Base-by-base conservation (phyloP, 2,329 filamentous ascomycete species). In the Ophiosphaerella narmari region DNA sequence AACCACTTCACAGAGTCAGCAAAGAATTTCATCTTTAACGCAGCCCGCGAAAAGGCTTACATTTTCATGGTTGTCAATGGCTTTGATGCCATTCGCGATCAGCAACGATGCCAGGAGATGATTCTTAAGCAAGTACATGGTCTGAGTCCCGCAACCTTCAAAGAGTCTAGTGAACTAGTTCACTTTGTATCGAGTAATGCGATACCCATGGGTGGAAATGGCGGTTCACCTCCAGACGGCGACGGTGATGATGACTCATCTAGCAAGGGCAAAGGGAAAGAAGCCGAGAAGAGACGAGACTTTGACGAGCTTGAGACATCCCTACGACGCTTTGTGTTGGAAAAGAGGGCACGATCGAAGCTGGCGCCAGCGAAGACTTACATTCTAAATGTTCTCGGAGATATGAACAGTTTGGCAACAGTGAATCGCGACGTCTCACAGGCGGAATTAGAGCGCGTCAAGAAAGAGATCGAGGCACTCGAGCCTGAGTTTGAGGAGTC, bases 51-150 rank as follows among this genome's bases (percentile, higher is more conserved):
- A 69, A 99, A 99, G 75, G 93, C 94, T 0, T 99, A 99, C 70
- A 92, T 99, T 55, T 99, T 99, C 73, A 96, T 99, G 74, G 94
- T 99, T 12, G 94, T 99, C 60, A 99, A 99, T 70, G 92, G 93
- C 14, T 99, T 91, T 66, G 94, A 99, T 74, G 88, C 89, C 54
- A 97, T 99, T 64, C 83, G 88, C 57, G 92, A 97, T 74, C 94
- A 97, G 77, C 82, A 90, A 52, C 83, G 93, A 51, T 97, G 93
- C 72, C 85, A 96, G 72, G 91, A 94, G 68, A 89, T 91, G 84
- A 94, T 99, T 42, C 74, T 99, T 51, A 91, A 97, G 63, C 93
- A 97, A 73, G 87, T 99, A 13, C 80, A 83, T 41, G 85, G 86
- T 23, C 80, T 99, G n/a, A 97, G 93, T 67, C 94, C 93, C 2